These are phyloP conservation scores for Lentinula detonsa DNA, from an alignment of 768 basidiomycete species.

Conservation along the genomic window DNA sequence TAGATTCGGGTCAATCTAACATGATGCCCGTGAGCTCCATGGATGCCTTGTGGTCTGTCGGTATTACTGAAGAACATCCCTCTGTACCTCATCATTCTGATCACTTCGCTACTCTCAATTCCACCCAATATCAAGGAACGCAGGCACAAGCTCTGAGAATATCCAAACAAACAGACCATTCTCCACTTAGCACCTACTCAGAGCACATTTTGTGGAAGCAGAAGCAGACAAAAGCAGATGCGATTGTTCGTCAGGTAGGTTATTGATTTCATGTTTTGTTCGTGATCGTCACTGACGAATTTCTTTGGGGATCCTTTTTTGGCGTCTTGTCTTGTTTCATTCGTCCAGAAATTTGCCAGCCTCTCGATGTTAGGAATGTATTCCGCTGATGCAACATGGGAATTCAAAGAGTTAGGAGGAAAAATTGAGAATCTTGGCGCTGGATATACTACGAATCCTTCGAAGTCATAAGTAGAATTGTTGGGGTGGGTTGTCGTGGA, in stretches of 20 bases:
- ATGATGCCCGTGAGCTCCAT: neutral
- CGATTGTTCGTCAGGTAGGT: neutral
- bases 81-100: too few relatives aligned
- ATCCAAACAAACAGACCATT: neutral
- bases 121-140: neutral
- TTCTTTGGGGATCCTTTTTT: too few relatives aligned
- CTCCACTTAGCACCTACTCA: neutral
- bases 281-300: too few relatives aligned
- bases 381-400: constrained; percentile 1
- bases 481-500: too few relatives aligned
- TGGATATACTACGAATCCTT: neutral
- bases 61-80: too few relatives aligned
- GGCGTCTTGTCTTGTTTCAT: too few relatives aligned
- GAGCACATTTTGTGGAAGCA: neutral
- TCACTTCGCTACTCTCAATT: neutral
- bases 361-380: neutral
- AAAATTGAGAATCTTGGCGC: neutral
- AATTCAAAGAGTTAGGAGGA: neutral
- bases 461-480: neutral
- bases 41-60: neutral
- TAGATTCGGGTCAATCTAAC: neutral
- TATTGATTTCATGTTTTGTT: too few relatives aligned
- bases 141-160: neutral
- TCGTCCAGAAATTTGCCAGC: neutral
- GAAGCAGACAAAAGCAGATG: neutral